Evolutionary conservation across 2,329 filamentous ascomycete species (phyloP), one percentile per base, ranked within the genome.

Genomic region (Colletotrichum sp.): DNA sequence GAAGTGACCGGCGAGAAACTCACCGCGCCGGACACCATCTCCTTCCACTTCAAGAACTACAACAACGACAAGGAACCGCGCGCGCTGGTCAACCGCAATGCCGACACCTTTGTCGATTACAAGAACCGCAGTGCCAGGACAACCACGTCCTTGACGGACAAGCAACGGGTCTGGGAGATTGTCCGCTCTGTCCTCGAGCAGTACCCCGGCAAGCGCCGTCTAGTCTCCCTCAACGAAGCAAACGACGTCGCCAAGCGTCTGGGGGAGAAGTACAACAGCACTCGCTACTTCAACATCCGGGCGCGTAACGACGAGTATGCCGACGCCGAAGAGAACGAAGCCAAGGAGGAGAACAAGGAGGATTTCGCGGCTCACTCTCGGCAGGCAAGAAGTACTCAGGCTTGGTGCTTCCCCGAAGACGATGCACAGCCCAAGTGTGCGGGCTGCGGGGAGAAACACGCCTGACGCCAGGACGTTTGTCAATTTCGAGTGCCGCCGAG

Each of bases 181-280:
- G 79, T 79, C 16, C 81, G 80, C 79, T 78, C 80, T 9, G 57
- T 81, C 5, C 75, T 82, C 15, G 78, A 81, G 30, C 73, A 80
- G 26, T 76, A 83, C 39, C 80, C 82, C 32, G 83, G 81, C 36
- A 86, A 85, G 78, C 87, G 90, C 32, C 86, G 86, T 5, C 86
- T 92, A 18, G 89, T 90, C 66, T 90, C 87, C 76, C 84, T 92
- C 64, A 86, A 88, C 80, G 89, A 91, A 80, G 90, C 90, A 66
- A 91, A 91, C 79, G 90, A 92, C 79, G 90, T 92, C 78, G 90
- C 90, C 59, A 89, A 86, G 80, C 84, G 90, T 32, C 82, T 92
- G 16, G 89, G 89, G 72, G 89, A 92, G 82, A 88, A 83, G 80
- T 86, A 89, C 78, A 80, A 81, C 28, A 75, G 78, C 6, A 84